Evolutionary conservation across 2,329 filamentous ascomycete genomes (phyloP).

Genomic region (Apiospora aurea): DNA sequence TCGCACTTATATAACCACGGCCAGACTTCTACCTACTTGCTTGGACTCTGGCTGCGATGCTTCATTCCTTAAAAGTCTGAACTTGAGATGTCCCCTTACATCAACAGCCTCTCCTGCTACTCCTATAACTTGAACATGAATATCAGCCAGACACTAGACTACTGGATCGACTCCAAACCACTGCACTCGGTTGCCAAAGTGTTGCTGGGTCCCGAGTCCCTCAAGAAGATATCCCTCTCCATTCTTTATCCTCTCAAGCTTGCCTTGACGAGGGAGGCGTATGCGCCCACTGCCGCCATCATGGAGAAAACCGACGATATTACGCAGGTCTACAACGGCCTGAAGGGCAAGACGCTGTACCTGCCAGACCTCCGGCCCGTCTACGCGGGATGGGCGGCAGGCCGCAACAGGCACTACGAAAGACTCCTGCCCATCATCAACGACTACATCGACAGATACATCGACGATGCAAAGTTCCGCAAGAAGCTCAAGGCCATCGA

Average conservation of each 20-base stretch:
- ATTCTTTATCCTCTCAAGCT: background rate
- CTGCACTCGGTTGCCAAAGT: background rate
- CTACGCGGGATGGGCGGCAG: conserved; percentile 31
- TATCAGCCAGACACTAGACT: background rate
- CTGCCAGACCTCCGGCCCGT: conserved; percentile 33
- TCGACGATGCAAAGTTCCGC: conserved; percentile 28
- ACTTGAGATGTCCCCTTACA: background rate
- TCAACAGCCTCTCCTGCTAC: background rate
- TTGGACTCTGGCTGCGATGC: background rate
- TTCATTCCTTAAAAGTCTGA: background rate
- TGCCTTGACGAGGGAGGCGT: background rate
- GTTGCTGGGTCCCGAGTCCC: background rate
- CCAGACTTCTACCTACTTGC: background rate
- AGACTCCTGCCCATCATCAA: conserved; percentile 29
- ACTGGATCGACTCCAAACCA: background rate
- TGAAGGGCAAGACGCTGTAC: conserved; percentile 25
- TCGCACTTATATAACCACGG: background rate
- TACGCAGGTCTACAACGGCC: conserved; percentile 12
- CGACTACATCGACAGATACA: conserved; percentile 31
- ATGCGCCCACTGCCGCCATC: background rate
- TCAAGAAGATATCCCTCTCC: background rate
- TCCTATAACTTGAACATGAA: background rate
- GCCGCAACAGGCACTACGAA: conserved; percentile 29
- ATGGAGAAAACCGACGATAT: background rate
- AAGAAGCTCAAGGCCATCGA: conserved; percentile 31